Percentiles rank a stretch among this genome's conserved stretches.
phyloP scores from a whole-genome alignment of 2,329 filamentous ascomycete species.

The Cryphonectria carpinicola region DNA sequence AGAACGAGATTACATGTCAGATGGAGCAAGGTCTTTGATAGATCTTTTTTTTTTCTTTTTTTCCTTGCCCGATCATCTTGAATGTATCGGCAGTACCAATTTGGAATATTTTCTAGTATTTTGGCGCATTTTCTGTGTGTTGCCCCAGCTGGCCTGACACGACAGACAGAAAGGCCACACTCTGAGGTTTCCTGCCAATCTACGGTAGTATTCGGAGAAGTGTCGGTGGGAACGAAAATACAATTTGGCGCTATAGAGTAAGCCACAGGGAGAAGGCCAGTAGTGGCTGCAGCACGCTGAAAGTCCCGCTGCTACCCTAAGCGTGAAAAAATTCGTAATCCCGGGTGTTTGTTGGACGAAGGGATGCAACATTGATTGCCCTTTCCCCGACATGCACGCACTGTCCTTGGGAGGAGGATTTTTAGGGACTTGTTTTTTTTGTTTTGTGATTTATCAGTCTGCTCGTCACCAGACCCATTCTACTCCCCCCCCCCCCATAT shows the following conservation, averaged over 20 bases:
- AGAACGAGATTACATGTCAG: background rate
- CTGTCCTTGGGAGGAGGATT: background rate
- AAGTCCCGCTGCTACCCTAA: conserved; percentile 1
- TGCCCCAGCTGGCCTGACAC: background rate
- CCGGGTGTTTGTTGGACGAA: background rate
- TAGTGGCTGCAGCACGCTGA: conserved; percentile 1
- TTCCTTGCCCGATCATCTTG: background rate
- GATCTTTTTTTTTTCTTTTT: background rate
- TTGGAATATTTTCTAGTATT: background rate
- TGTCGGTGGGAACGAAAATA: conserved; percentile 21
- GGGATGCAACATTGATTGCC: background rate
- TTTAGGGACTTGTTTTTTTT: background rate
- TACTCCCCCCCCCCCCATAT: background rate
- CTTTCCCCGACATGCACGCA: background rate
- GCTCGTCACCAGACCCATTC: conserved; percentile 16
- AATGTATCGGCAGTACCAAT: background rate
- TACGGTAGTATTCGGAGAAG: conserved; percentile 12
- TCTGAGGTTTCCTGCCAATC: background rate
- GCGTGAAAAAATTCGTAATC: background rate
- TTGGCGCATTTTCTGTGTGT: background rate
- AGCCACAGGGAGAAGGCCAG: background rate
- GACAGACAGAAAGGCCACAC: background rate
- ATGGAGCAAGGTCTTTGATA: background rate
- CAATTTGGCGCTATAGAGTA: background rate
- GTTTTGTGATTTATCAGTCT: conserved; percentile 10